Percentiles rank a stretch among this genome's conserved stretches.
phyloP scores from a whole-genome alignment of 805 yeast genomes.

The Kluyveromyces siamensis region DNA sequence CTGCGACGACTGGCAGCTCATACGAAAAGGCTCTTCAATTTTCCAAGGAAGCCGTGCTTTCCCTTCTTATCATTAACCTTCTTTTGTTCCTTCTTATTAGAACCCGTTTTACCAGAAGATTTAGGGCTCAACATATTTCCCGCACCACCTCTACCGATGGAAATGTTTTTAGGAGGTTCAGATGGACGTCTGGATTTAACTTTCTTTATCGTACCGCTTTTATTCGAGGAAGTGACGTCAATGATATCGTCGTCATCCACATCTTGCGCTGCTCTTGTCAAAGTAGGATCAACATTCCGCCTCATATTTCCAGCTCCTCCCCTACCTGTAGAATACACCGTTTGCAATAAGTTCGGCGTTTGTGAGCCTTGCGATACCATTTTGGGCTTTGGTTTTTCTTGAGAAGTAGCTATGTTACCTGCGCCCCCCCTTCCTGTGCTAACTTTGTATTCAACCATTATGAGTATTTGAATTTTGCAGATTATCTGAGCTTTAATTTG shows the following conservation, averaged over 20 bases:
- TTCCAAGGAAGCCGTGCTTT: conserved; percentile 10
- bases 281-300: conserved; percentile 46
- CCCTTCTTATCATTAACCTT: conserved; percentile 4
- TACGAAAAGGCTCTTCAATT: conserved; percentile 12
- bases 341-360: conserved; percentile 49
- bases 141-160: conserved; percentile 29
- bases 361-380: conserved; percentile 50
- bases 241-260: conserved; percentile 37
- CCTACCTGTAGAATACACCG: conserved; percentile 60
- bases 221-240: conserved; percentile 1
- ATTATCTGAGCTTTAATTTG: no score
- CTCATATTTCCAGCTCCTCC: conserved; percentile 77
- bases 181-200: conserved; percentile 1
- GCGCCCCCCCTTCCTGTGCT: conserved; percentile 79
- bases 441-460: conserved; percentile 10
- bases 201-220: background rate
- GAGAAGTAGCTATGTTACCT: conserved; percentile 48
- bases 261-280: conserved; percentile 58
- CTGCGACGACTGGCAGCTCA: background rate
- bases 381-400: conserved; percentile 41
- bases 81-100: conserved; percentile 4
- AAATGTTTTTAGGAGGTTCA: conserved; percentile 16
- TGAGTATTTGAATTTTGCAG: background rate
- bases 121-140: conserved; percentile 27
- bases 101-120: conserved; percentile 5